Conservation (phyloP, 2,329 filamentous ascomycete genomes). For the Botrytis hyacinthi region DNA sequence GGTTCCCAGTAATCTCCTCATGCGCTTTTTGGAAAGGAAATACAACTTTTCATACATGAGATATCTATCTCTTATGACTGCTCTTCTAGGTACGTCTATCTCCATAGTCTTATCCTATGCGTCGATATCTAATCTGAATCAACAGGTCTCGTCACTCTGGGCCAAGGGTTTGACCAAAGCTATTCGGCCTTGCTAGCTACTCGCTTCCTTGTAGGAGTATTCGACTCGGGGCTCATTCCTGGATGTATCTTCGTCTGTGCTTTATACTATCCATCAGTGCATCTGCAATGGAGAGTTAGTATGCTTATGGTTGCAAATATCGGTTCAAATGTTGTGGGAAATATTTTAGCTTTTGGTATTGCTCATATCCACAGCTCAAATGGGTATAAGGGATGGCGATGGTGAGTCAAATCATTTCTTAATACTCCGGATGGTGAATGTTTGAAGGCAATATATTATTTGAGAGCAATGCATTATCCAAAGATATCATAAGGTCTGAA, state of each 20-base stretch:
- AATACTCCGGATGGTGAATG: not conserved
- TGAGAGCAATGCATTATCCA: too few species aligned
- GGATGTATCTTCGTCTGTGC: constrained; percentile 48
- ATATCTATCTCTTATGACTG: constrained; percentile 29
- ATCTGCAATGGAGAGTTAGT: constrained; percentile 49
- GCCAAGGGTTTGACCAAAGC: constrained; percentile 45
- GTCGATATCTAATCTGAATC: not conserved
- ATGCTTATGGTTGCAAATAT: constrained; percentile 47
- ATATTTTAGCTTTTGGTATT: constrained; percentile 29
- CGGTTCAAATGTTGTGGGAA: constrained; percentile 30
- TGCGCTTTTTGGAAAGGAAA: constrained; percentile 30
- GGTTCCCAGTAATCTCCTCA: constrained; percentile 39
- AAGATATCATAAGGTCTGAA: not conserved
- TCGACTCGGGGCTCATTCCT: constrained; percentile 49
- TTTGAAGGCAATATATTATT: too few species aligned
- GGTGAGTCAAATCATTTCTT: constrained; percentile 41
- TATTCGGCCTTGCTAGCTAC: constrained; percentile 73
- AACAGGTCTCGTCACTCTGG: constrained; percentile 32
- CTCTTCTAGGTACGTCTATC: constrained; percentile 11
- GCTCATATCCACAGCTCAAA: constrained; percentile 67
- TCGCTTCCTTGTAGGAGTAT: constrained; percentile 46
- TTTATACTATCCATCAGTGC: constrained; percentile 49
- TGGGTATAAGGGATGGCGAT: constrained; percentile 58
- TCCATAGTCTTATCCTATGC: not conserved
- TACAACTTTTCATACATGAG: constrained; percentile 26